Evolutionary conservation across 768 basidiomycete genomes (phyloP), one percentile per base, ranked within the genome.

Genomic region (Nevesoporus exiguus): DNA sequence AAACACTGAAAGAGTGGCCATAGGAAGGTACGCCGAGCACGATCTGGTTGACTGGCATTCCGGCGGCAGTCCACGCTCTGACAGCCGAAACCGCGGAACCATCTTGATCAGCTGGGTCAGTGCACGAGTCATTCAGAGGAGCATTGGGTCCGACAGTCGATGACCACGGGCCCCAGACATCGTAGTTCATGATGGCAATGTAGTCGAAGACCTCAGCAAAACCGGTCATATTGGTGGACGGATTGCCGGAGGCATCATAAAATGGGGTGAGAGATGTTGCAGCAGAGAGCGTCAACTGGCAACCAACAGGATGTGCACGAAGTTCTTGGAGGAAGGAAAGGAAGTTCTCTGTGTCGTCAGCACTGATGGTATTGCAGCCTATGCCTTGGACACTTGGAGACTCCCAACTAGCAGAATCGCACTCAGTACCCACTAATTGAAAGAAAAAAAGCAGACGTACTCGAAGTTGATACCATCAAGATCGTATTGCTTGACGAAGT

Each of bases 1-100:
- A 63, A 36, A 80, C 76, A 9, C 56, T 58, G 74, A 77, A 94
- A 10, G 90, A 84, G 68, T 91, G 90, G 0, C 92, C 92, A 70
- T 91, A 95, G 4, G 85, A 71, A 10, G 92, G 82, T 2, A 95
- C 82, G 43, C 90, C 93, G 8, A 97, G 81, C 11, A 92, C 82
- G 54, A 95, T 88, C 72, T 87, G 68, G 52, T 61, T 8, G 21
- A 71, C 66, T 2, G 92, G 90, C 66, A 97, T 85, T 7, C 89
- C 88, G 34, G 93, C 91, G 3, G 67, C 62, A 1, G 74, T 80
- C 95, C 94, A 97, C 0, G 80, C 77, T 10, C 74, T 67, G 47
- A 97, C 79, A 14, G 87, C 84, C 3, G 84, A 83, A 25, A 79
- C 78, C 1, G 88, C 93, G 51, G 91, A 95, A 5, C 93, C 90